A percentile compares a stretch with the other conserved stretches of the same genome.
Conservation (phyloP, 106 monocot species). For the Acanthochlamys bracteata region DNA sequence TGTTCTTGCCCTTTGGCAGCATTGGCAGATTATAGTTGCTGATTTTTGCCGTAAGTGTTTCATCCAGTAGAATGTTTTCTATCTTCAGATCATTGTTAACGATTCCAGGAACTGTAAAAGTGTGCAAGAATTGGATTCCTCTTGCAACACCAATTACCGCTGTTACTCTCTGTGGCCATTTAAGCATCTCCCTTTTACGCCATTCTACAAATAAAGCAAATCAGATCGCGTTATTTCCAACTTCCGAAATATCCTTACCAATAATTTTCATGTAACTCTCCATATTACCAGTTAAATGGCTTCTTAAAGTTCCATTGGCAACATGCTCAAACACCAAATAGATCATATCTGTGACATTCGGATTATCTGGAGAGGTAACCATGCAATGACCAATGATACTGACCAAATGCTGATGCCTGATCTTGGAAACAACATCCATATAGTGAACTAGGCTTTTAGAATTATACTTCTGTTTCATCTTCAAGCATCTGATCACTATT, state of each 20-base stretch:
- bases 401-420: conserved; percentile 75
- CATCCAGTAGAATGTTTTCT: conserved; percentile 73
- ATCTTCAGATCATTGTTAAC: conserved; percentile 57
- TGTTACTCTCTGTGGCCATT: conserved; percentile 80
- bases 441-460: conserved; percentile 47
- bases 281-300: conserved; percentile 72
- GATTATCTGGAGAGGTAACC: conserved; percentile 20
- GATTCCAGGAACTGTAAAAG: conserved; percentile 60
- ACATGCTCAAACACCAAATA: conserved; percentile 59
- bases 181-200: conserved; percentile 80
- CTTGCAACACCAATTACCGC: conserved; percentile 77
- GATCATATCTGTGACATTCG: conserved; percentile 12
- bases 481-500: conserved; percentile 51
- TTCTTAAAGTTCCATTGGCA: conserved; percentile 75
- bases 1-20: conserved; percentile 41
- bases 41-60: conserved; percentile 81
- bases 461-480: conserved; percentile 52
- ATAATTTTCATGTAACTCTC: background rate
- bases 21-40: conserved; percentile 74
- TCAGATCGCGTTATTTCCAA: background rate
- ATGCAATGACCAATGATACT: conserved; percentile 86
- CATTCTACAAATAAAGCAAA: conserved; percentile 40
- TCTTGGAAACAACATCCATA: conserved; percentile 67
- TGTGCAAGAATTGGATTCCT: conserved; percentile 85
- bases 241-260: background rate